Evolutionary conservation across 176 grass and related monocot species (phyloP).

Genomic region (Hordeum vulgare): MorexV3_pseudomolecules_assembly NC_058519.1:148076229-148076728

Average conservation of each 20-base stretch:
- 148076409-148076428: constrained; percentile 85
- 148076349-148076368: background rate
- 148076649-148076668: constrained; percentile 61
- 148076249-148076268: background rate
- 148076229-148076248: constrained; percentile 54
- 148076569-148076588: constrained; percentile 7
- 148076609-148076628: constrained; percentile 94
- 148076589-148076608: constrained; percentile 49
- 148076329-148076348: background rate
- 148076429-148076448: constrained; percentile 63
- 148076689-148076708: constrained; percentile 56
- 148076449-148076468: constrained; percentile 86
- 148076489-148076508: constrained; percentile 62
- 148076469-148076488: constrained; percentile 87
- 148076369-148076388: background rate
- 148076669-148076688: constrained; percentile 58
- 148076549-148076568: background rate
- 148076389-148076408: background rate
- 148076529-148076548: constrained; percentile 59
- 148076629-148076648: constrained; percentile 59
- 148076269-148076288: background rate
- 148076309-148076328: background rate
- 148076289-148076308: background rate
- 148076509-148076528: constrained; percentile 77
- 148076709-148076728: constrained; percentile 60